Percentiles rank a stretch among this genome's conserved stretches.
These are phyloP conservation scores for Rhodotorula sp. DNA, from an alignment of 1,284 basidiomycete species.

Conservation along the genomic window DNA sequence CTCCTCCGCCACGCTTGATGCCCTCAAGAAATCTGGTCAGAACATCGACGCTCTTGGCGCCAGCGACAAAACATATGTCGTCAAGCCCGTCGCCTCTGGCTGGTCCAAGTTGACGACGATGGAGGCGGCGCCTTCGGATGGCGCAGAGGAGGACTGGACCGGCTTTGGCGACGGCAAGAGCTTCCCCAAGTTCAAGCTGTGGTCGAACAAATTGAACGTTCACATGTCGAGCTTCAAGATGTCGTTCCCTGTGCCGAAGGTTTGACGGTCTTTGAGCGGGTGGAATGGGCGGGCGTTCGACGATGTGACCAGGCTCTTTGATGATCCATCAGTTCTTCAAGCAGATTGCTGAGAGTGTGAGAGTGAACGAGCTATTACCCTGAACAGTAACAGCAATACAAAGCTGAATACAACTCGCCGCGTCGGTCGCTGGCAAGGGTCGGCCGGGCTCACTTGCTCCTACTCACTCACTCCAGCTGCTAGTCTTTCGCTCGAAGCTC, in stretches of 20 bases:
- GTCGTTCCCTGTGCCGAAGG: slow-evolving; percentile 9
- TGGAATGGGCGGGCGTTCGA: no score
- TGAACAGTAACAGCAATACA: no score
- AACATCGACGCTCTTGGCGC: slow-evolving; percentile 2
- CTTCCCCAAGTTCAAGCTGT: slow-evolving; percentile 17
- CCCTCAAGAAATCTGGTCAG: slow-evolving; percentile 1
- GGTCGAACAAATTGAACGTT: slow-evolving; percentile 2
- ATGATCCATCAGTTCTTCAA: no score
- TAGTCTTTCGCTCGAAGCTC: no score
- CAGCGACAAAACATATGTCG: slow-evolving; percentile 2
- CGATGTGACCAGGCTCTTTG: no score
- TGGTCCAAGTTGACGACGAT: slow-evolving; percentile 3
- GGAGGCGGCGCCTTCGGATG: neutral
- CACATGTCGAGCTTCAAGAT: slow-evolving; percentile 14
- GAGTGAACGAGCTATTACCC: no score
- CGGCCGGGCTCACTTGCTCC: no score
- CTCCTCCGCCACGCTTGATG: no score
- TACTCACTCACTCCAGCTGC: no score
- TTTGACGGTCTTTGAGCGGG: neutral
- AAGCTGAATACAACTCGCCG: no score
- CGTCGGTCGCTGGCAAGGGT: no score
- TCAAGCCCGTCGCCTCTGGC: slow-evolving; percentile 9
- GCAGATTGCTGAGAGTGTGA: no score
- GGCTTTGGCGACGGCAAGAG: slow-evolving; percentile 21
- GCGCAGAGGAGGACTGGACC: neutral